Evolutionary conservation across 2,329 filamentous ascomycete species (phyloP).

Genomic region (Cercospora sp.): DNA sequence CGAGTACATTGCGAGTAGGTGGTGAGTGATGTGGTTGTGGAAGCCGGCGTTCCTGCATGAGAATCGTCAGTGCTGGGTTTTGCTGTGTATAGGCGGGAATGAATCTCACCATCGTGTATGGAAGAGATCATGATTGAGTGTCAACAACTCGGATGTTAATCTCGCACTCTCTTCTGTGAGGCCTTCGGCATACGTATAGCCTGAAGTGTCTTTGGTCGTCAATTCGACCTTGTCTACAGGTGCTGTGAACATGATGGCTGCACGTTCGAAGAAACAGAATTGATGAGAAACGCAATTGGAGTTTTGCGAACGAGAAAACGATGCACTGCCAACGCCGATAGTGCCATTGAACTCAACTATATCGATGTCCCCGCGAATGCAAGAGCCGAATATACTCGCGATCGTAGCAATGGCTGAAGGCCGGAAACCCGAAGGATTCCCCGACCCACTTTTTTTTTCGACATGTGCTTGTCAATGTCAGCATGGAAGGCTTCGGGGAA

Average conservation of each 20-base stretch:
- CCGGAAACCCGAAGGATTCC: slow-evolving; percentile 9
- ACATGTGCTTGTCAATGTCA: neutral
- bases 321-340: too few relatives aligned
- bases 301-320: neutral
- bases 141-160: slow-evolving; percentile 2
- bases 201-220: slow-evolving; percentile 1
- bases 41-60: slow-evolving; percentile 3
- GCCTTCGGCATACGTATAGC: slow-evolving; percentile 1
- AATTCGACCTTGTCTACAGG: neutral
- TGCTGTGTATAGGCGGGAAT: neutral
- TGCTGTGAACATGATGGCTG: neutral
- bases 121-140: slow-evolving; percentile 3
- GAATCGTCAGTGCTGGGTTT: neutral
- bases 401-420: neutral
- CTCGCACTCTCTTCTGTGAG: slow-evolving; percentile 4
- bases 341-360: neutral
- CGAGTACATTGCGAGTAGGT: slow-evolving; percentile 6
- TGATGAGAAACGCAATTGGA: neutral
- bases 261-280: neutral
- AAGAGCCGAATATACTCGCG: neutral
- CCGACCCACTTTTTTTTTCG: neutral
- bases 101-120: slow-evolving; percentile 3
- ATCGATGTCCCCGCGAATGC: neutral
- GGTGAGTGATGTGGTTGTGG: slow-evolving; percentile 10
- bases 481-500: neutral